Evolutionary conservation across 495 filamentous ascomycete genomes (phyloP), one percentile per base, ranked within the genome.

Genomic region (Hypomontagnella monticulosa): DNA sequence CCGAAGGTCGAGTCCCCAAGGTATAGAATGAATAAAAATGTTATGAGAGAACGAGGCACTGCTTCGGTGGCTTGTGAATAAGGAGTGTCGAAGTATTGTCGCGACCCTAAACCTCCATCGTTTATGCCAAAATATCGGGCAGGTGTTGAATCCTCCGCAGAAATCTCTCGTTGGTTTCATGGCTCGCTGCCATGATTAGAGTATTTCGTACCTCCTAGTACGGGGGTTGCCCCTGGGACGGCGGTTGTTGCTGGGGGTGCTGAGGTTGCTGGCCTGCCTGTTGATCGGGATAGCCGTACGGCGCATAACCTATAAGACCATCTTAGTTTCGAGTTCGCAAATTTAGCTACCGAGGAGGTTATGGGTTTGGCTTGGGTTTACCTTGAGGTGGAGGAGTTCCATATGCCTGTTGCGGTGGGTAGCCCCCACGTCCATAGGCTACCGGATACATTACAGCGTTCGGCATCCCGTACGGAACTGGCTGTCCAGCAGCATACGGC

Each of bases 231-330:
- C 75, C 69, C 66, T 66, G 70, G 34, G 74, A 75, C 30, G 71
- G 77, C 44, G 72, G 72, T 27, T 71, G 74, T 12, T 59, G 55
- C 5, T n/a, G n/a, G n/a, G 64, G 71, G 11, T 61, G 56, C 4
- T 55, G 63, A 2, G n/a, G 27, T 18, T 60, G 69, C 36, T 61
- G 60, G 4, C 38, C 46, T 32, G 55, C 61, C 47, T 73, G 72
- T 36, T 67, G 78, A 52, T 81, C 78, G 10, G 75, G 66, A 57
- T 83, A 83, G 40, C 70, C 72, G 50, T 81, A 81, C 2, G 54
- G 64, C n/a, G 57, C 63, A 32, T 71, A 68, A 4, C 58, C 66
- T 74, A 63, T 42, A 36, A 30, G 19, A 19, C 33, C 15, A 10
- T 18, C 46, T 69, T 49, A 60, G 47, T 56, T 47, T 52, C 8